Percentiles rank a stretch among this genome's conserved stretches.
Evolutionary conservation across 2,329 filamentous ascomycete genomes (phyloP).

Genomic region (Tolypocladium amazonense): DNA sequence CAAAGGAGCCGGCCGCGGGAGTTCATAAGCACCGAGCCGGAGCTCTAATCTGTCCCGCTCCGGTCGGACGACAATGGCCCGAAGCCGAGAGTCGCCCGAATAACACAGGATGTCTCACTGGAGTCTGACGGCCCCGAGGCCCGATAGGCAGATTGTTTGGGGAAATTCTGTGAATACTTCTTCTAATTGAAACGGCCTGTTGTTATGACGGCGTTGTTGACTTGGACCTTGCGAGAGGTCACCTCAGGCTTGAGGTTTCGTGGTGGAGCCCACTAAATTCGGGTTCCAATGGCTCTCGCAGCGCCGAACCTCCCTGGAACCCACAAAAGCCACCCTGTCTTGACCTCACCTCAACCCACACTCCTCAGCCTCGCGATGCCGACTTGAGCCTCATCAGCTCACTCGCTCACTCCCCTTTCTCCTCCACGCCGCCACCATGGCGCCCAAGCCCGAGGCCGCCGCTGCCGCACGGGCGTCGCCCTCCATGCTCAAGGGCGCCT

Average conservation of each 20-base stretch:
- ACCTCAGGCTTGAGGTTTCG: too few species aligned
- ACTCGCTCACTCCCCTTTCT: background rate
- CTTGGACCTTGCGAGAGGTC: background rate
- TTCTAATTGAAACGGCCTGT: too few species aligned
- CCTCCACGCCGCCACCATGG: background rate
- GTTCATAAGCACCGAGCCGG: too few species aligned
- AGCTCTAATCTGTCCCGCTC: too few species aligned
- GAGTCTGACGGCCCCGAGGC: too few species aligned
- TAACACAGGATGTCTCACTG: too few species aligned
- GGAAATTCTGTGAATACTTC: background rate
- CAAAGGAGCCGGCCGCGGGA: too few species aligned
- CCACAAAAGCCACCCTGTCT: background rate
- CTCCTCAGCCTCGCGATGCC: background rate
- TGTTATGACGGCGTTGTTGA: too few species aligned
- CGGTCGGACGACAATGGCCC: too few species aligned
- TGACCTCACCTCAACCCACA: background rate
- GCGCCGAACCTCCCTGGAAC: background rate
- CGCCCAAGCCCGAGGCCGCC: background rate
- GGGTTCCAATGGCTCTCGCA: background rate
- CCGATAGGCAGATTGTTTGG: too few species aligned
- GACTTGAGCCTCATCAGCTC: background rate
- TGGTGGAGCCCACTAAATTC: background rate
- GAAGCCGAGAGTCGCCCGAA: too few species aligned
- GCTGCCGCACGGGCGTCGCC: background rate
- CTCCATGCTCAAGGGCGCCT: conserved; percentile 55